These are phyloP conservation scores for Diaporthe sp. DNA, from an alignment of 2,329 filamentous ascomycete species.

Conservation along the genomic window DNA sequence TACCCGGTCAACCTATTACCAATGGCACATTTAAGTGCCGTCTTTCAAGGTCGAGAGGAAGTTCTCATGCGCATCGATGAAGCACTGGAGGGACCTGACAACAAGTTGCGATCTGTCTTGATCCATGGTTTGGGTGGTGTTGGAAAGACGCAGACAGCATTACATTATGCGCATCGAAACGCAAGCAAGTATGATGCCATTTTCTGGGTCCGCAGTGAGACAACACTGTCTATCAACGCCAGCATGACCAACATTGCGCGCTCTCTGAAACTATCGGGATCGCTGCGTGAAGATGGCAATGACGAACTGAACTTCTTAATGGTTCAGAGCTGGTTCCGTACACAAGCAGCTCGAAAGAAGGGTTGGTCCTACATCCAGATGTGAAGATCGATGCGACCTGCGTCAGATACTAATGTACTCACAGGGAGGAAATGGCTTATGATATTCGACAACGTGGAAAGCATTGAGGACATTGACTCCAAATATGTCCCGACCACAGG, in stretches of 20 bases:
- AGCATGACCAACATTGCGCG: background rate
- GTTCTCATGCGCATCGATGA: background rate
- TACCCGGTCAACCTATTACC: background rate
- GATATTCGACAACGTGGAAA: background rate
- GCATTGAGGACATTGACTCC: background rate
- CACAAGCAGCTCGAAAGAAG: background rate
- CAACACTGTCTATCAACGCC: background rate
- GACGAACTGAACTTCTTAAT: background rate
- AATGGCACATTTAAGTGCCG: background rate
- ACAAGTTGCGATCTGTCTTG: background rate
- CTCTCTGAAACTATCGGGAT: background rate
- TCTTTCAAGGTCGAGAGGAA: background rate
- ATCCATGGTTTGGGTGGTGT: background rate
- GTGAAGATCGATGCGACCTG: fast-evolving
- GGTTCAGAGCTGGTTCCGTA: background rate
- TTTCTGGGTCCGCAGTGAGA: background rate
- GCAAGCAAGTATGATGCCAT: background rate
- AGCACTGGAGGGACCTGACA: background rate
- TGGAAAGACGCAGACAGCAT: background rate
- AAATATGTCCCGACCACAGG: background rate
- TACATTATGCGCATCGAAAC: background rate
- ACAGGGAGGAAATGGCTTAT: background rate
- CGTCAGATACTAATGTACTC: background rate
- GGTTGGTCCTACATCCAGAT: background rate
- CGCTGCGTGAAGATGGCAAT: background rate